Base-by-base conservation (phyloP, 2,329 filamentous ascomycete species). In the Cercospora sesami region DNA sequence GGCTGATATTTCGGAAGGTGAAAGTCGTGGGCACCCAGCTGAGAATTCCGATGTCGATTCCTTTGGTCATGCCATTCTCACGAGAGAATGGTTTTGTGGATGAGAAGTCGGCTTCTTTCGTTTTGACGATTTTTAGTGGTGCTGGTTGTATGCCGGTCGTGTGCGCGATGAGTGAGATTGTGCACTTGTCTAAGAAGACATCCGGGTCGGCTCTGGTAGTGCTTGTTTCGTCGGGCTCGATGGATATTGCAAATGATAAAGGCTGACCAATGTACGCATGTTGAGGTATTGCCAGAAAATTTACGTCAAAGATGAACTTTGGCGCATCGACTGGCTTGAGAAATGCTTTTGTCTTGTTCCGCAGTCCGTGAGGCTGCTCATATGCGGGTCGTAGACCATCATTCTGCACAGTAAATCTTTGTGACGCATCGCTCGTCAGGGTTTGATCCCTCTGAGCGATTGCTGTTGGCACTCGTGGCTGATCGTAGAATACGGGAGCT, bases 301-400 rank as follows among this genome's bases (percentile, higher is more conserved):
- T 55, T 1, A 51, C 65, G 12, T 64, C 60, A 30, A 72, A 72
- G 36, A 65, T 31, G 28, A 67, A 71, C 36, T 63, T 68, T 30
- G 66, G 68, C 1, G 62, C 42, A 10, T 65, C 64, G 16, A 63
- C 21, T 2, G 63, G 60, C 31, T 63, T 69, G 16, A 71, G 53
- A 14, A 71, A 36, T 18, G 70, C 68, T 33, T 70, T 72, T 3
- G 68, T 65, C 33, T 67, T 70, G 62, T 65, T 60, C 48, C 60
- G 63, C 31, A 70, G 55, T 1, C 69, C 68, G 2, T 65, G 65
- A 12, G 68, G 69, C 36, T 58, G 64, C 36, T 68, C 53, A 21
- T 53, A 23, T 26, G 33, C 31, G 18, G 63, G 18, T 1, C 64
- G 48, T 8, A 72, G 53, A 12, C 31, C 18, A n/a, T 69, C 66